Percentiles rank a stretch among this genome's conserved stretches.
phyloP scores from a whole-genome alignment of 768 basidiomycete genomes.

The Leccinellum rugosiceps region DNA sequence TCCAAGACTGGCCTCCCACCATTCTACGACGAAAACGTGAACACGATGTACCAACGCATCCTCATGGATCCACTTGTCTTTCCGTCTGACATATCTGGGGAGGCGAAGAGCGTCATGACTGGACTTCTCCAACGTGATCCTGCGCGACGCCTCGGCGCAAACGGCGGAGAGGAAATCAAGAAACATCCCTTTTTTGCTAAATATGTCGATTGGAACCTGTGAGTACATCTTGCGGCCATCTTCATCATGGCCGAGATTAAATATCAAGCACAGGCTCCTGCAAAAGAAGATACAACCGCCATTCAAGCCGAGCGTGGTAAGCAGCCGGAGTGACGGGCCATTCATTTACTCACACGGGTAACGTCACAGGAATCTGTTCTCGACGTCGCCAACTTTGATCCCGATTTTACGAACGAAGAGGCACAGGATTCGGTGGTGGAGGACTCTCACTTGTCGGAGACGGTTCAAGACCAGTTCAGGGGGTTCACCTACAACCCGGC shows the following conservation, averaged over 20 bases:
- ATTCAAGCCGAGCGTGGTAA: constrained; percentile 94
- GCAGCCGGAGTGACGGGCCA: constrained; percentile 25
- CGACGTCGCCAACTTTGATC: constrained; percentile 95
- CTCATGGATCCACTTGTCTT: constrained; percentile 91
- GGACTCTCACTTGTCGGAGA: constrained; percentile 88
- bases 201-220: constrained; percentile 89
- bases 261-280: constrained; percentile 49
- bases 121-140: constrained; percentile 90
- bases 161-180: constrained; percentile 96
- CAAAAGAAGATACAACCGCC: constrained; percentile 96
- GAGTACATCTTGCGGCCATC: constrained; percentile 21
- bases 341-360: constrained; percentile 5
- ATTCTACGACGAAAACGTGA: constrained; percentile 98
- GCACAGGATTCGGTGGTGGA: constrained; percentile 95
- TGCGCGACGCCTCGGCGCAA: constrained; percentile 76
- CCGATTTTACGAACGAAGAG: constrained; percentile 95
- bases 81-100: constrained; percentile 81
- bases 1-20: constrained; percentile 88
- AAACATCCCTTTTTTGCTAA: constrained; percentile 92
- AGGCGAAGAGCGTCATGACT: constrained; percentile 86
- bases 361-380: constrained; percentile 74
- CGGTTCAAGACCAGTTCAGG: constrained; percentile 94
- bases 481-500: constrained; percentile 88
- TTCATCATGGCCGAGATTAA: constrained; percentile 1
- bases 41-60: constrained; percentile 96